Evolutionary conservation across 805 yeast genomes (phyloP).

Genomic region (Saccharomycopsis olivae): DNA sequence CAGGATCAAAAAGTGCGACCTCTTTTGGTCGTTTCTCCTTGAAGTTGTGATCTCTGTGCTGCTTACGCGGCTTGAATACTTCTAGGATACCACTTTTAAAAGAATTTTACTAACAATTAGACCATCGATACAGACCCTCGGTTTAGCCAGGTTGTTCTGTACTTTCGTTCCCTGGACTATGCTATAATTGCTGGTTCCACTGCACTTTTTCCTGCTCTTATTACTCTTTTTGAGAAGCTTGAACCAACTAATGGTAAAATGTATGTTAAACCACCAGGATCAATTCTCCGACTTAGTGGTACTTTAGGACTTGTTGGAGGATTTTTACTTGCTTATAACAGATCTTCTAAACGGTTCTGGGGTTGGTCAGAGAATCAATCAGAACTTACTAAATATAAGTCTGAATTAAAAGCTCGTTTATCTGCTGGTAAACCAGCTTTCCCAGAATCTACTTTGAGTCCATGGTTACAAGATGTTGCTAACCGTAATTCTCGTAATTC

Average conservation of each 20-base stretch:
- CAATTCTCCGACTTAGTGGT: constrained; percentile 48
- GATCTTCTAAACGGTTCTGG: constrained; percentile 62
- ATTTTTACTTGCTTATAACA: constrained; percentile 56
- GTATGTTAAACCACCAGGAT: constrained; percentile 40
- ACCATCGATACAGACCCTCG: constrained; percentile 73
- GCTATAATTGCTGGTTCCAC: constrained; percentile 38
- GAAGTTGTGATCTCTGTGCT: too few species aligned
- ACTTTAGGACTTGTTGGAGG: constrained; percentile 64
- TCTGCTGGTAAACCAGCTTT: constrained; percentile 58
- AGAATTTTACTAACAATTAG: constrained; percentile 20
- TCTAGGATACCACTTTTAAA: not conserved
- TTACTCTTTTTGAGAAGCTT: constrained; percentile 34
- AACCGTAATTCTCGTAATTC: constrained; percentile 72
- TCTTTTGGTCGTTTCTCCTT: not conserved
- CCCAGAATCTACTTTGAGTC: constrained; percentile 53
- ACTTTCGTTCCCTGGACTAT: constrained; percentile 61
- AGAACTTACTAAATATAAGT: constrained; percentile 66
- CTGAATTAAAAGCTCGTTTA: constrained; percentile 56
- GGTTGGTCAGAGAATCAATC: constrained; percentile 65
- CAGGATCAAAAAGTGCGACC: constrained; percentile 3
- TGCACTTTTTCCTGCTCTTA: constrained; percentile 37
- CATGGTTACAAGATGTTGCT: constrained; percentile 63
- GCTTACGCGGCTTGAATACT: too few species aligned
- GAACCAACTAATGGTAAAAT: constrained; percentile 38
- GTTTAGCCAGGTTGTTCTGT: constrained; percentile 59